These are phyloP conservation scores for Botrytis hyacinthi DNA, from an alignment of 2,329 filamentous ascomycete genomes.

Conservation along the genomic window DNA sequence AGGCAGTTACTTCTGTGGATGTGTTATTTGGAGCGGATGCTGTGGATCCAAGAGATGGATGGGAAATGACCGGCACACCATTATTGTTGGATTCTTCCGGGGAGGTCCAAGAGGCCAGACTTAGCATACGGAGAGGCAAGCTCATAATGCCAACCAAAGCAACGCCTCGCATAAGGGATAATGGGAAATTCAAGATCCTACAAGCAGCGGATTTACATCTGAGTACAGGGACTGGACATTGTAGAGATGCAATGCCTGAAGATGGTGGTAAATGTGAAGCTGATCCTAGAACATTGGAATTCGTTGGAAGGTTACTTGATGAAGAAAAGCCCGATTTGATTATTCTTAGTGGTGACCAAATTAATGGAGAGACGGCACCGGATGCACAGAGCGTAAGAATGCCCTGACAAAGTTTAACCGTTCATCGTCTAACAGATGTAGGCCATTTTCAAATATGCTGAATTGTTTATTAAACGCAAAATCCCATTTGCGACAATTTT, in stretches of 20 bases:
- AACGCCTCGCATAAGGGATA: slow-evolving; percentile 74
- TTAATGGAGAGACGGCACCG: slow-evolving; percentile 89
- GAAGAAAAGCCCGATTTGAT: slow-evolving; percentile 93
- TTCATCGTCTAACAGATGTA: slow-evolving; percentile 35
- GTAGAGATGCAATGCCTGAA: slow-evolving; percentile 80
- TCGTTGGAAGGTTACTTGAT: slow-evolving; percentile 78
- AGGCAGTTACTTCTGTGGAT: slow-evolving; percentile 65
- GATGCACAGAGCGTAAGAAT: slow-evolving; percentile 78
- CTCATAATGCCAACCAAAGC: slow-evolving; percentile 65
- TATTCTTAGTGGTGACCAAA: slow-evolving; percentile 87
- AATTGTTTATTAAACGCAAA: slow-evolving; percentile 78
- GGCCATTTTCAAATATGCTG: slow-evolving; percentile 91
- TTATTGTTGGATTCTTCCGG: slow-evolving; percentile 66
- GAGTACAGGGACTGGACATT: slow-evolving; percentile 81
- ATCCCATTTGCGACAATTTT: slow-evolving; percentile 94
- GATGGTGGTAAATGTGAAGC: slow-evolving; percentile 82
- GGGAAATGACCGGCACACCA: slow-evolving; percentile 74
- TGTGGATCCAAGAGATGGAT: slow-evolving; percentile 82
- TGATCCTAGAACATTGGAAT: slow-evolving; percentile 87
- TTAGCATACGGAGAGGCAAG: slow-evolving; percentile 75
- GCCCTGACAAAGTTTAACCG: neutral
- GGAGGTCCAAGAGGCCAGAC: slow-evolving; percentile 64
- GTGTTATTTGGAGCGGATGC: slow-evolving; percentile 72
- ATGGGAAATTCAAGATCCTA: slow-evolving; percentile 96
- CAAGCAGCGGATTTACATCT: slow-evolving; percentile 93